phyloP scores from a whole-genome alignment of 176 grass and related monocot species.

The Hyparrhenia diplandra region DNA sequence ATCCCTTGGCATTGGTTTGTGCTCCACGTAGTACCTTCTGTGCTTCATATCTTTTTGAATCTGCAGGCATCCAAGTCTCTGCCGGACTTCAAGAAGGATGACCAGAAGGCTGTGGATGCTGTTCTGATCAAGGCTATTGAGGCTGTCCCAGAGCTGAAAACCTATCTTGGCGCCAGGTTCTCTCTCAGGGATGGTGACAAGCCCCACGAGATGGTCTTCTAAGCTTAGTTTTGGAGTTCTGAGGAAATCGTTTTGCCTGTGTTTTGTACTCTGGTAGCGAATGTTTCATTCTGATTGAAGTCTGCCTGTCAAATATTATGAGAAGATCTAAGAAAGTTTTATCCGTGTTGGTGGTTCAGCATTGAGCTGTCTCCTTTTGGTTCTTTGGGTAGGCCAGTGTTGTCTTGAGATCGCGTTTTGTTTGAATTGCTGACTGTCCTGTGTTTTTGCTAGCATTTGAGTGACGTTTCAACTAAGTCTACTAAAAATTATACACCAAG shows the following conservation, averaged over 20 bases:
- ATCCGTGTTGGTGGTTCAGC: not conserved
- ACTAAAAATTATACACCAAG: too few species aligned
- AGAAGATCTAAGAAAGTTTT: constrained; percentile 30
- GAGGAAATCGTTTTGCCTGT: constrained; percentile 30
- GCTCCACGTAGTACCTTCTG: not conserved
- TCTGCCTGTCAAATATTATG: constrained; percentile 37
- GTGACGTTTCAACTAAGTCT: too few species aligned
- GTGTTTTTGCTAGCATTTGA: too few species aligned
- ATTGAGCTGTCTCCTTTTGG: not conserved
- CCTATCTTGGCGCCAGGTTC: constrained; percentile 72
- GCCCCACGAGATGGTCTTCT: constrained; percentile 91
- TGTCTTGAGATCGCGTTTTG: too few species aligned
- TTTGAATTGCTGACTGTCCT: too few species aligned
- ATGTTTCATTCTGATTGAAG: constrained; percentile 19
- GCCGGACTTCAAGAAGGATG: constrained; percentile 75
- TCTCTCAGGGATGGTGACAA: constrained; percentile 85
- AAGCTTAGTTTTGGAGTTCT: constrained; percentile 18
- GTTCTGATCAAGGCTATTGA: constrained; percentile 71
- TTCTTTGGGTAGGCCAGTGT: not conserved
- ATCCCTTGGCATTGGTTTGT: not conserved
- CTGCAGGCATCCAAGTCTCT: constrained; percentile 51
- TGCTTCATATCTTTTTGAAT: not conserved
- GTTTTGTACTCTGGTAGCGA: constrained; percentile 30
- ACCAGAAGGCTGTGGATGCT: constrained; percentile 79
- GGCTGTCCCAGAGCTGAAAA: constrained; percentile 68